phyloP scores from a whole-genome alignment of 2,329 filamentous ascomycete species.

The Monascus ruber region DNA sequence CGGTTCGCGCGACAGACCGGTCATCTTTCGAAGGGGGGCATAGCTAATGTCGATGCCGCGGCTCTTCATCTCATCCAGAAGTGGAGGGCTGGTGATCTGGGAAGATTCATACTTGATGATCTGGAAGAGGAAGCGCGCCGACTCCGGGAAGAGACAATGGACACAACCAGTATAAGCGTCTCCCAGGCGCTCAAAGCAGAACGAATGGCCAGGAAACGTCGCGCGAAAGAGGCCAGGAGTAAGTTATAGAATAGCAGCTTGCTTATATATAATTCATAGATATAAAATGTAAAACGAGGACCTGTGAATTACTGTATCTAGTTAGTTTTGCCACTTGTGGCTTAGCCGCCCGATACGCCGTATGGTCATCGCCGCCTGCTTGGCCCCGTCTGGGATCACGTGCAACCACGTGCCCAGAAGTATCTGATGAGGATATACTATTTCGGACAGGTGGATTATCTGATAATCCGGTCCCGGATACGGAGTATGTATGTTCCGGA shows the following conservation, averaged over 20 bases:
- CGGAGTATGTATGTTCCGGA: too few species aligned
- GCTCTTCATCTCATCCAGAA: slow-evolving; percentile 71
- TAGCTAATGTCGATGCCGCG: slow-evolving; percentile 58
- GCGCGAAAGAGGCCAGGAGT: slow-evolving; percentile 4
- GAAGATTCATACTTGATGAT: slow-evolving; percentile 68
- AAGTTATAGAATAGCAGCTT: slow-evolving; percentile 9
- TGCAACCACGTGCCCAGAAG: too few species aligned
- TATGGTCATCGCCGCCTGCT: too few species aligned
- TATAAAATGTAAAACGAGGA: too few species aligned
- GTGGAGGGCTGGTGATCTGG: slow-evolving; percentile 68
- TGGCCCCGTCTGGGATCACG: too few species aligned
- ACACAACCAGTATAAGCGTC: slow-evolving; percentile 28
- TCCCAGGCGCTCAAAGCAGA: slow-evolving; percentile 33
- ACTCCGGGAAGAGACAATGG: slow-evolving; percentile 20
- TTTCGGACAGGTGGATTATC: too few species aligned
- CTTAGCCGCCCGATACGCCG: too few species aligned
- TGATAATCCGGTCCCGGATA: too few species aligned
- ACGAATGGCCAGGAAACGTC: slow-evolving; percentile 19
- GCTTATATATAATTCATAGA: too few species aligned
- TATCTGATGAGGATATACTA: too few species aligned
- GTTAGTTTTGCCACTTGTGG: too few species aligned
- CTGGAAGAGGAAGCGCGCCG: slow-evolving; percentile 52
- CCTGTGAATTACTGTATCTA: too few species aligned
- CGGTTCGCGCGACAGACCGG: slow-evolving; percentile 64
- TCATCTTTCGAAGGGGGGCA: slow-evolving; percentile 60